Evolutionary conservation across 345 rosid genomes (phyloP).

Genomic region (Euphorbia peplus): DNA sequence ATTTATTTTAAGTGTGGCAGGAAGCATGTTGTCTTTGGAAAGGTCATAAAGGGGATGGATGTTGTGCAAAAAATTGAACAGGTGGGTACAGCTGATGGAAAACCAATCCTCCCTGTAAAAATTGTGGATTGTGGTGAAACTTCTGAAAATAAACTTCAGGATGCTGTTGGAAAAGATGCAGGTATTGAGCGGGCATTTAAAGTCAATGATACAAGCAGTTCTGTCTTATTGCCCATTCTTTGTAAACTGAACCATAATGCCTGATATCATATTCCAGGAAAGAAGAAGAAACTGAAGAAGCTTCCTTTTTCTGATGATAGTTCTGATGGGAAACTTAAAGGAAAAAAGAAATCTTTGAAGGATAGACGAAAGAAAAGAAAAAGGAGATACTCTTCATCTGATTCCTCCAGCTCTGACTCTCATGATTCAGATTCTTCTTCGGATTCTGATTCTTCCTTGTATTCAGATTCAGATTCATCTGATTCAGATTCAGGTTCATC

Average conservation of each 20-base stretch:
- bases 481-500: slow-evolving; percentile 70
- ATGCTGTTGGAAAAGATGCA: slow-evolving; percentile 45
- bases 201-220: neutral
- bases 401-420: slow-evolving; percentile 65
- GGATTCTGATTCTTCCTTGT: slow-evolving; percentile 16
- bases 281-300: slow-evolving; percentile 52
- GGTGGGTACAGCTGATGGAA: slow-evolving; percentile 64
- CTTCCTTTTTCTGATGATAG: slow-evolving; percentile 44
- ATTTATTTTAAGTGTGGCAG: slow-evolving; percentile 36
- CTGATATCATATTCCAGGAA: slow-evolving; percentile 43
- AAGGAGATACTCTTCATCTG: slow-evolving; percentile 79
- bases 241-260: neutral
- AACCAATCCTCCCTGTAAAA: slow-evolving; percentile 56
- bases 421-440: slow-evolving; percentile 47
- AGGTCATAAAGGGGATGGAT: slow-evolving; percentile 78
- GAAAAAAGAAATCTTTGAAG: slow-evolving; percentile 44
- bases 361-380: slow-evolving; percentile 57
- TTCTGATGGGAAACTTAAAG: slow-evolving; percentile 46
- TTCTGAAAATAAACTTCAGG: slow-evolving; percentile 46
- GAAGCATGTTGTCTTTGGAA: slow-evolving; percentile 97
- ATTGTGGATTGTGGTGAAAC: slow-evolving; percentile 72
- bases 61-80: slow-evolving; percentile 73
- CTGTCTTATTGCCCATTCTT: slow-evolving; percentile 6
- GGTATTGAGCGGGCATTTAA: slow-evolving; percentile 34
- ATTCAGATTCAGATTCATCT: slow-evolving; percentile 47